Base-by-base conservation (phyloP, 805 yeast species). In the Geotrichum ghanense region DNA sequence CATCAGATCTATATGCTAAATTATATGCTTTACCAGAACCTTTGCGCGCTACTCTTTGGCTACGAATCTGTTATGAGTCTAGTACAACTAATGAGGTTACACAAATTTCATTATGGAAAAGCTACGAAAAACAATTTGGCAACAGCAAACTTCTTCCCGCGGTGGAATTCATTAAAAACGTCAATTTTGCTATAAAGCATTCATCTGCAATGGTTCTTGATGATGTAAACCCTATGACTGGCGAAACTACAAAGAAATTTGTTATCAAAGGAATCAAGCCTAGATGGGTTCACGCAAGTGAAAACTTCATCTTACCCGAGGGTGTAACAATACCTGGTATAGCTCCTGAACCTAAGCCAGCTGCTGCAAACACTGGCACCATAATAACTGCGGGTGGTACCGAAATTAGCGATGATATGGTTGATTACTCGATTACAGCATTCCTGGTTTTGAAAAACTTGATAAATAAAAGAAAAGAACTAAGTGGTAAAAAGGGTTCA, bases 221-320 rank as follows among this genome's bases (percentile, higher is more conserved):
- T 46, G 71, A 76, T 39, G 73, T 78, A 3, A 70, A 77, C 12
- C 78, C 75, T 12, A 80, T 82, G 1, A 31, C 37, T 31, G 37
- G 37, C 4, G 37, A 31, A 31, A 19, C 16, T 31, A 31, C 37
- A 6, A 81, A 86, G 58, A 83, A 81, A 62, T 92, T 92, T 58
- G 86, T 92, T 41, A 92, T 92, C 57, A 85, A 85, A 64, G 97
- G 98, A 10, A 85, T 92, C 48, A 88, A 84, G 61, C 97, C 98
- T 22, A 75, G 98, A 56, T 66, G 63, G 47, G 51, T 50, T 24
- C 64, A 72, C 3, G 51, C 67, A 23, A 10, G 5, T 16, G 37
- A 31, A 31, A 31, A 31, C 17, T 31, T 51, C 61, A 12, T 56
- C 64, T 10, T 31, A 6, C 37, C 37, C 12, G 37, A 31, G 5